phyloP scores from a whole-genome alignment of 257 asterid species.

The Mitragyna speciosa region DNA sequence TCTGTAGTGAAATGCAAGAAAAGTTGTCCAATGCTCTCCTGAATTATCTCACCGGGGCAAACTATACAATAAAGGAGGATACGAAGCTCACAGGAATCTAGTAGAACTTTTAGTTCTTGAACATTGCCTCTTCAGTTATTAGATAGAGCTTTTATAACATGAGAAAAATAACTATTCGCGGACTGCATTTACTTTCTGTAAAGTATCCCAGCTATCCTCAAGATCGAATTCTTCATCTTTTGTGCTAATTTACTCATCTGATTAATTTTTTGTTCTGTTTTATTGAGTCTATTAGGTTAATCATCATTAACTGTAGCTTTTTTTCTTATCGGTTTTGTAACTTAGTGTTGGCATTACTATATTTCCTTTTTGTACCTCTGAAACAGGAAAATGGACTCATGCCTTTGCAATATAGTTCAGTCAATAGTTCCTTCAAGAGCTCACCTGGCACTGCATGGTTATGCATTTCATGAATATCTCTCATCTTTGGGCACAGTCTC shows the following conservation, averaged over 20 bases:
- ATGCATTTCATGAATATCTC: constrained; percentile 72
- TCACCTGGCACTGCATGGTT: constrained; percentile 58
- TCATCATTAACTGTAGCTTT: neutral
- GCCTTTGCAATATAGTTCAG: constrained; percentile 41
- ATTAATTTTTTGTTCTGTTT: neutral
- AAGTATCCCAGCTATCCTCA: neutral
- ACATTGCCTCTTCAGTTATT: neutral
- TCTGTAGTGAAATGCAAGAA: neutral
- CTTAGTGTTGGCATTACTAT: neutral
- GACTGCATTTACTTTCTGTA: neutral
- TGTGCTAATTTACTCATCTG: neutral
- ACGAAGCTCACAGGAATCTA: neutral
- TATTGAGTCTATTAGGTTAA: neutral
- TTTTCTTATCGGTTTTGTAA: neutral
- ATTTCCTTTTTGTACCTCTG: constrained; percentile 18
- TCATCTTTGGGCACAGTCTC: constrained; percentile 82
- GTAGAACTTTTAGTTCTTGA: neutral
- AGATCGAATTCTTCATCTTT: neutral
- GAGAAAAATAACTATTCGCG: neutral
- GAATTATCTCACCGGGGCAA: neutral
- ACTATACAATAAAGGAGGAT: neutral
- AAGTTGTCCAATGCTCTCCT: neutral
- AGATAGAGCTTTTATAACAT: no score
- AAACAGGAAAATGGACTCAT: constrained; percentile 48
- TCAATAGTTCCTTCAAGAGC: constrained; percentile 62